Evolutionary conservation across 352 stramenopile genomes (phyloP), one percentile per base, ranked within the genome.

Genomic region (Phytopythium vexans): DNA sequence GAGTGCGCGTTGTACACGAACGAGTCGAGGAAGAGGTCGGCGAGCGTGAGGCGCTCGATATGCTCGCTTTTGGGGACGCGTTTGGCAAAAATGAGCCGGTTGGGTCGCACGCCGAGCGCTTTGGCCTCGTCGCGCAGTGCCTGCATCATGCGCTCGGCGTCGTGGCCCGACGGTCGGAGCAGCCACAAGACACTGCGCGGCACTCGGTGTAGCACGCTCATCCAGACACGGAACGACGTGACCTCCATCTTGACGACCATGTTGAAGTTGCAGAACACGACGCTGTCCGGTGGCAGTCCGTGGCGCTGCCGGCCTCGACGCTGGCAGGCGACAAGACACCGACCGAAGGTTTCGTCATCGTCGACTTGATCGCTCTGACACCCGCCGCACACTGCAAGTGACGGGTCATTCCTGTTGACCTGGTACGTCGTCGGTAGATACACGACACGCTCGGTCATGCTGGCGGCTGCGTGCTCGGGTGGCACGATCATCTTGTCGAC

Each of bases 1-100:
- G 94, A 98, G 61, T 98, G 96, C n/a, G 95, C 95, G 41, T 94
- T 97, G 72, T 98, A 99, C 7, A 95, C 66, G 41, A 97, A 83
- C 11, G 93, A 97, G 60, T 99, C 96, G n/a, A 98, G 62, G 49
- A 98, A 98, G 4, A 98, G 16, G 62, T 98, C 94, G 0, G 84
- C 89, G 10, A 77, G 39, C 5, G 60, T 61, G 9, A 98, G 60
- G 8, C 96, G 78, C 10, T 67, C 65, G 5, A 98, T 64, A 62
- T 99, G 95, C 6, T 55, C 35, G 4, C 55, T 51, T 48, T 96
- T 94, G n/a, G 68, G 34, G 0, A 78, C 49, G 6, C 75, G 68
- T n/a, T 52, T 49, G 3, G 80, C 73, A 64, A 97, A 97, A 38
- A 92, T 35, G 2, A 98, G 49, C 12, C 92, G 67, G 3, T 49